A percentile compares a stretch with the other conserved stretches of the same genome.
These are phyloP conservation scores for Moelleriella libera DNA, from an alignment of 2,329 filamentous ascomycete species.

Conservation along the genomic window DNA sequence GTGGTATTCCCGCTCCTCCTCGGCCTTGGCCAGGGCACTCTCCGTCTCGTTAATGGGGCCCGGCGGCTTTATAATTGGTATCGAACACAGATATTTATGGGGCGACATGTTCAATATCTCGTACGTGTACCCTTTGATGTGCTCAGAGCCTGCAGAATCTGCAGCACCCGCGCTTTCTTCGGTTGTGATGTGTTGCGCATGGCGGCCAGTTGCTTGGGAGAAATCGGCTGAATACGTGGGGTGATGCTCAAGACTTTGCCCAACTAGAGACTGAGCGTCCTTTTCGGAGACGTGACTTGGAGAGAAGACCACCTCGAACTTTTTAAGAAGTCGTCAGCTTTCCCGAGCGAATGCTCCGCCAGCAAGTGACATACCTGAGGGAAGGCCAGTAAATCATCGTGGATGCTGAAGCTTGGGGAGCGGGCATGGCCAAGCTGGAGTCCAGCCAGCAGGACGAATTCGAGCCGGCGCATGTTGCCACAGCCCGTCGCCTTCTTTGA, in stretches of 20 bases:
- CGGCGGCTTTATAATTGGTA: constrained; percentile 53
- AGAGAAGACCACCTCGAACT: constrained; percentile 73
- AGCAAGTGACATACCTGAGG: constrained; percentile 52
- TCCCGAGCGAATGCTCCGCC: neutral
- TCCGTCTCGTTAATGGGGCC: constrained; percentile 48
- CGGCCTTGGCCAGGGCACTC: constrained; percentile 52
- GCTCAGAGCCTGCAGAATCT: constrained; percentile 17
- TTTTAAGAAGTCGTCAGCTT: neutral
- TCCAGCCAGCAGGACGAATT: constrained; percentile 27
- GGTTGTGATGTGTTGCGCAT: constrained; percentile 4
- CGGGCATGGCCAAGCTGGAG: constrained; percentile 32
- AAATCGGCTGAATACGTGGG: constrained; percentile 25
- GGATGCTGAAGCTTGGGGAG: constrained; percentile 59
- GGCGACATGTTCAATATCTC: constrained; percentile 61
- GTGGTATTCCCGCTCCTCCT: constrained; percentile 67
- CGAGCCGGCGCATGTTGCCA: constrained; percentile 35
- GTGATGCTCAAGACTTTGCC: constrained; percentile 16
- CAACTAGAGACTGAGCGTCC: constrained; percentile 51
- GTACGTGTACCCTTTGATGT: constrained; percentile 26
- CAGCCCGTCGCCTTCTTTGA: constrained; percentile 3
- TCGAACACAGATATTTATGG: constrained; percentile 68
- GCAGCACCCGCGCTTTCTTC: constrained; percentile 2
- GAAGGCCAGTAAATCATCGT: constrained; percentile 76
- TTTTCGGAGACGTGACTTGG: constrained; percentile 57
- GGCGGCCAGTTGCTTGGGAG: constrained; percentile 23